These are phyloP conservation scores for Penicillium silybi DNA, from an alignment of 495 filamentous ascomycete genomes.

Conservation along the genomic window DNA sequence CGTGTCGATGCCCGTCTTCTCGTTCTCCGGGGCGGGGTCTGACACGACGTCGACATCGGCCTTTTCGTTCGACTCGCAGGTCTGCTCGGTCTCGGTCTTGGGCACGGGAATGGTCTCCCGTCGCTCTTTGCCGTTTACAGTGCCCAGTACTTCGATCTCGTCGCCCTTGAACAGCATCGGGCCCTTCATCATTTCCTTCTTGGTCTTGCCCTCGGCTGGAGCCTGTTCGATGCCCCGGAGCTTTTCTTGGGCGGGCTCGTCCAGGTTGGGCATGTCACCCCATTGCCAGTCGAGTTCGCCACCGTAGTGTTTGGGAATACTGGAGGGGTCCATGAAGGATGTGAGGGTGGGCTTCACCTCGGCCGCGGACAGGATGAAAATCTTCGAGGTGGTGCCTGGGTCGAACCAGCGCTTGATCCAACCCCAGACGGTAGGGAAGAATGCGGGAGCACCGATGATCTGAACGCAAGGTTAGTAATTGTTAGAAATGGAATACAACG, in stretches of 20 bases:
- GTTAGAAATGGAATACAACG: background rate
- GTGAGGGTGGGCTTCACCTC: constrained; percentile 72
- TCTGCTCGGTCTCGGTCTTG: background rate
- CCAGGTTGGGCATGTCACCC: constrained; percentile 65
- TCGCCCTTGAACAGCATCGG: constrained; percentile 41
- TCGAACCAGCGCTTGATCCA: constrained; percentile 98
- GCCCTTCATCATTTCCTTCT: constrained; percentile 35
- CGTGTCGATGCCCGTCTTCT: constrained; percentile 14
- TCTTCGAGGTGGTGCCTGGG: constrained; percentile 87
- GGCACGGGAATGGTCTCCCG: constrained; percentile 31
- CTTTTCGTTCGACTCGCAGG: background rate
- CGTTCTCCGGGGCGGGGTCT: constrained; percentile 1
- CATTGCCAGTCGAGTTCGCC: constrained; percentile 78
- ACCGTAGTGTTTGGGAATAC: constrained; percentile 82
- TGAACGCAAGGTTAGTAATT: constrained; percentile 19
- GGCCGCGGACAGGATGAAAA: constrained; percentile 71
- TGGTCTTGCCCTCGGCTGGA: constrained; percentile 24
- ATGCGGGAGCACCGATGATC: constrained; percentile 84
- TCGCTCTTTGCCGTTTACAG: constrained; percentile 37
- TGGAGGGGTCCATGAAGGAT: constrained; percentile 71
- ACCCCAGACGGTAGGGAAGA: constrained; percentile 91
- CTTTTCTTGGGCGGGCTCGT: constrained; percentile 53
- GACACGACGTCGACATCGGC: constrained; percentile 2
- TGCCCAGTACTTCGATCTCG: constrained; percentile 37
- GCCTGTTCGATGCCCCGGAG: constrained; percentile 37